Percentiles rank a stretch among this genome's conserved stretches.
Evolutionary conservation across 345 rosid species (phyloP).

Genomic region (Mercurialis annua): DNA sequence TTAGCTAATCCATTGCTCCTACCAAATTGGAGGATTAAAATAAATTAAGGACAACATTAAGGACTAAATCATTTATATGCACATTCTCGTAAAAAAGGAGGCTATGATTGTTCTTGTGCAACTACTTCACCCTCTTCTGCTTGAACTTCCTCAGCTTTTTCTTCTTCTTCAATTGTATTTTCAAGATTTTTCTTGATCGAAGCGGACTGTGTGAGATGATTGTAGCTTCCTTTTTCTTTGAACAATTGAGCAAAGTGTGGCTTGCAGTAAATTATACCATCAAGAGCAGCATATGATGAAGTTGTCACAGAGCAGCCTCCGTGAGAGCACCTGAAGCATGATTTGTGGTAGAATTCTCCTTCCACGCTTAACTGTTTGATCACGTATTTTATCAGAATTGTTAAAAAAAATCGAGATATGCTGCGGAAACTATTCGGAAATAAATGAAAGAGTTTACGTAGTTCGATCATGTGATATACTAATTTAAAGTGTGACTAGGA

Average conservation of each 20-base stretch:
- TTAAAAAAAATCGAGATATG: no score
- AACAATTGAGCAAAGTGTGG: conserved; percentile 51
- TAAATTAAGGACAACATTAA: background rate
- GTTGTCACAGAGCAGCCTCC: conserved; percentile 48
- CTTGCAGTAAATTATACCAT: conserved; percentile 50
- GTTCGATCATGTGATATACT: no score
- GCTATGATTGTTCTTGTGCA: conserved; percentile 14
- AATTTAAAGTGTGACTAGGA: no score
- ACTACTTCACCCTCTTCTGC: conserved; percentile 13
- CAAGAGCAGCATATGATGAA: conserved; percentile 49
- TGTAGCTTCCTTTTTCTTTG: conserved; percentile 52
- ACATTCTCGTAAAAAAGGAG: background rate
- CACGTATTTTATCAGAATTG: no score
- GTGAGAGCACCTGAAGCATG: conserved; percentile 54
- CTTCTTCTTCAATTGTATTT: conserved; percentile 18
- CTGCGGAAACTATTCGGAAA: no score
- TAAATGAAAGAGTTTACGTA: no score
- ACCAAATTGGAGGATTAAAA: background rate
- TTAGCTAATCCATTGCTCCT: no score
- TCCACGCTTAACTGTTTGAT: conserved; percentile 43
- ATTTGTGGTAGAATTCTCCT: conserved; percentile 48
- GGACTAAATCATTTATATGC: background rate
- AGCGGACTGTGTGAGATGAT: conserved; percentile 31
- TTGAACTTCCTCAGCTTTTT: conserved; percentile 6
- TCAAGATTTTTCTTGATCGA: conserved; percentile 22